Percentiles rank a stretch among this genome's conserved stretches.
phyloP scores from a whole-genome alignment of 2,329 filamentous ascomycete species.

The Neofusicoccum ribis region DNA sequence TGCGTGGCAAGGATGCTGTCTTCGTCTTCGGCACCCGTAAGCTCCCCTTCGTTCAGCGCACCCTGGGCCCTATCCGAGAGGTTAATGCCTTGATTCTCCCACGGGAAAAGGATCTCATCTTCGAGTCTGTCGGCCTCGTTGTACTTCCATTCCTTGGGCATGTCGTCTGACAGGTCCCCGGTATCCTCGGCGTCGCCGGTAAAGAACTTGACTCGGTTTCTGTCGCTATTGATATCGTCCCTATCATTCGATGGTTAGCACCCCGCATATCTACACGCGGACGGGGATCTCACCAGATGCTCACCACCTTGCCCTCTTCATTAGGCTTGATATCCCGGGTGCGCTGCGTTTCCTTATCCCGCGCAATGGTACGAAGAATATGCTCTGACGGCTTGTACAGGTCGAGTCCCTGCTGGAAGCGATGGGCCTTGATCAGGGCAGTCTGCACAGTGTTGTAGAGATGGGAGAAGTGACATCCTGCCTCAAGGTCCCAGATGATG shows the following conservation, averaged over 20 bases:
- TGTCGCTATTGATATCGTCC: constrained; percentile 30
- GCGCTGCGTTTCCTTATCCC: constrained; percentile 36
- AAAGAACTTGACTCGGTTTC: constrained; percentile 22
- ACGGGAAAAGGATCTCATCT: constrained; percentile 44
- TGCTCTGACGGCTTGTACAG: constrained; percentile 34
- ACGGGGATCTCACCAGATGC: constrained; percentile 28
- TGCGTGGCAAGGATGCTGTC: not conserved
- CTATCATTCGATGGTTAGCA: not conserved
- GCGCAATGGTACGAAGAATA: constrained; percentile 40
- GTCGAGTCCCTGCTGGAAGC: constrained; percentile 32
- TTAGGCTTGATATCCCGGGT: constrained; percentile 39
- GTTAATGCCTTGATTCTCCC: constrained; percentile 26
- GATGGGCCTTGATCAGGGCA: constrained; percentile 40
- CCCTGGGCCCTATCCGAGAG: not conserved
- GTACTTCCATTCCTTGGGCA: constrained; percentile 33
- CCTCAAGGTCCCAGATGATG: constrained; percentile 42
- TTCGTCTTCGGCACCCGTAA: not conserved
- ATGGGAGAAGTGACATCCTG: constrained; percentile 33
- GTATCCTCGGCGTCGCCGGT: not conserved
- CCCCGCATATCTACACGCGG: constrained; percentile 22
- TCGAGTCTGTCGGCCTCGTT: constrained; percentile 44
- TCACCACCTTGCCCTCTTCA: constrained; percentile 30
- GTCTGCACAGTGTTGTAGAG: constrained; percentile 36
- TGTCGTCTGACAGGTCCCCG: constrained; percentile 24
- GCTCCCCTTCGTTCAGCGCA: not conserved